Evolutionary conservation across 2,329 filamentous ascomycete species (phyloP), one percentile per base, ranked within the genome.

Genomic region (Pseudocercospora musae): DNA sequence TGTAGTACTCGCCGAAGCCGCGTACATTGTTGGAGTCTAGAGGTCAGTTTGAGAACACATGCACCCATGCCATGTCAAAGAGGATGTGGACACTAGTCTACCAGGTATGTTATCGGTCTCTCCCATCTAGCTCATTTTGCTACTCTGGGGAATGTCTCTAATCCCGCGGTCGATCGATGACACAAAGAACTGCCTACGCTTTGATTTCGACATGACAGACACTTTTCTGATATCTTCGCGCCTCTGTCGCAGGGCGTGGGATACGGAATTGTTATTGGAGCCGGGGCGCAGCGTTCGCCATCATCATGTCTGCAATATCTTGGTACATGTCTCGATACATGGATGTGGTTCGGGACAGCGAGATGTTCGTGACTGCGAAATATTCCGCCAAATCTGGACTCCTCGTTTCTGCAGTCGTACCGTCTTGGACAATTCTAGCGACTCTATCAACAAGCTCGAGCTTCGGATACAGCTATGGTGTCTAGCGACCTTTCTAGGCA

Each of bases 281-380:
- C 92, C 21, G 89, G 90, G 15, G 85, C 88, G n/a, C n/a, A 70
- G 82, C 84, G 29, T 64, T 64, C 13, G 85, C 89, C 69, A 82
- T 84, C 37, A 92, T 92, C 77, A 87, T 89, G 71, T 75, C 72
- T 62, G 70, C 74, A 62, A 66, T 69, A 44, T 63, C 66, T 0
- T 67, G 69, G 60, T 69, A 71, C 20, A 64, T 72, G 37, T 72
- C 70, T n/a, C 66, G 68, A 46, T 88, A 88, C 70, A 85, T 87
- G 68, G 91, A 76, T 80, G 92, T 13, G 40, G 46, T 44, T 1
- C 91, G 95, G 75, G 96, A 92, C 0, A 92, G 89, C 0, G 92
- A 96, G 78, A 94, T 93, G 87, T 96, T 96, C 81, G 92, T 85
- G 67, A 96, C 91, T 0, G 92, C 92, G 46, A 91, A 91, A 25